Evolutionary conservation across 805 yeast genomes (phyloP).

Genomic region (Candida nemodendra): DNA sequence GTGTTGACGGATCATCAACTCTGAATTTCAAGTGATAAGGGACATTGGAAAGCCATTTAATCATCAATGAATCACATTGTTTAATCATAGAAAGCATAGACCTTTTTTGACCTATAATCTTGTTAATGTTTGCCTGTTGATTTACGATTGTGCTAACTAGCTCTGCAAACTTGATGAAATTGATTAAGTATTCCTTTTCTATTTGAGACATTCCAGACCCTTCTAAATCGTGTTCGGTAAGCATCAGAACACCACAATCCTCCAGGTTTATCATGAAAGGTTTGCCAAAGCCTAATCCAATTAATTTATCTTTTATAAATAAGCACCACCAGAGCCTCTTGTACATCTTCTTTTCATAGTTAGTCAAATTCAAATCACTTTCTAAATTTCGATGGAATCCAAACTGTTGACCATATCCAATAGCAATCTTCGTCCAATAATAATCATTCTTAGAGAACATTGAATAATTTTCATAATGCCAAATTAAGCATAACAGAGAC

Average conservation of each 20-base stretch:
- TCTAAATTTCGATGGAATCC: constrained; percentile 59
- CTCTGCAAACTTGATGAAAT: constrained; percentile 64
- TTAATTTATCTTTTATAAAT: constrained; percentile 65
- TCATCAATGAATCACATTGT: constrained; percentile 74
- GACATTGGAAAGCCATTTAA: constrained; percentile 68
- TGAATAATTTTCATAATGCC: constrained; percentile 26
- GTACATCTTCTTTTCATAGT: constrained; percentile 25
- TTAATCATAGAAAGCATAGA: constrained; percentile 40
- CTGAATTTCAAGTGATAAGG: constrained; percentile 63
- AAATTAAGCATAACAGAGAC: constrained; percentile 39
- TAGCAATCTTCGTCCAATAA: constrained; percentile 73
- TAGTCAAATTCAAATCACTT: constrained; percentile 8
- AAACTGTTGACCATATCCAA: constrained; percentile 70
- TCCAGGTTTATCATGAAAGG: constrained; percentile 67
- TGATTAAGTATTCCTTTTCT: constrained; percentile 59
- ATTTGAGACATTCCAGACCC: constrained; percentile 49
- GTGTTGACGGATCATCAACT: constrained; percentile 52
- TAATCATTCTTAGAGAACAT: constrained; percentile 56
- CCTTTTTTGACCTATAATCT: constrained; percentile 49
- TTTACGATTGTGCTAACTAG: constrained; percentile 66
- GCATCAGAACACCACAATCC: constrained; percentile 77
- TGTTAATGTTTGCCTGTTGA: constrained; percentile 69
- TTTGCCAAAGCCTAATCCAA: constrained; percentile 72
- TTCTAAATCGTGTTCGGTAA: constrained; percentile 61
- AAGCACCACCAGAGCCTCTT: constrained; percentile 65